A percentile compares a stretch with the other conserved stretches of the same genome.
These are phyloP conservation scores for Blastocystis sp. DNA, from an alignment of 352 stramenopile genomes.

Conservation along the genomic window DNA sequence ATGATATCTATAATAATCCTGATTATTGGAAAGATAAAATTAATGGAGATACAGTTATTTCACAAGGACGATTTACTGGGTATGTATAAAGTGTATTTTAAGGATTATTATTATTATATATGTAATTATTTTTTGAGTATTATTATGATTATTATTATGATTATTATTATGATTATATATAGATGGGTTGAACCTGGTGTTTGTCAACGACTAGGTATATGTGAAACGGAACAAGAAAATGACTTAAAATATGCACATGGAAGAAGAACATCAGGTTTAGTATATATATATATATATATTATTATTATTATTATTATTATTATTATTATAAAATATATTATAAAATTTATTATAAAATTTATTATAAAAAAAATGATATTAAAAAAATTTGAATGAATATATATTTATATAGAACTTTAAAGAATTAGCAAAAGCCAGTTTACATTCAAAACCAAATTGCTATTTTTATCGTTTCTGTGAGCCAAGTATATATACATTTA, in stretches of 20 bases:
- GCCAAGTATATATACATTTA: neutral
- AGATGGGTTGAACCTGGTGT: conserved; percentile 14
- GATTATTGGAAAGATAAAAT: neutral
- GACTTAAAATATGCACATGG: neutral
- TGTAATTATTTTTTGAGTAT: conserved; percentile 12
- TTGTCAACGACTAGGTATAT: neutral
- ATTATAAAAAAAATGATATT: no score
- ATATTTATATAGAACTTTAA: no score
- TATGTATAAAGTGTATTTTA: no score
- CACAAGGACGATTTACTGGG: neutral
- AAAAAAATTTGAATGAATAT: no score
- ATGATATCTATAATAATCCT: neutral
- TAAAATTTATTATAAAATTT: no score
- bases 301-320: conserved; percentile 7
- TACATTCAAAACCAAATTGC: conserved; percentile 8
- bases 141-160: neutral
- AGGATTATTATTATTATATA: conserved; percentile 12
- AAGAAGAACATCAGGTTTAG: neutral
- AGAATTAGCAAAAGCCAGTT: no score
- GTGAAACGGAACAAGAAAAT: neutral
- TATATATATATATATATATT: neutral
- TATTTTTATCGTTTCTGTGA: conserved; percentile 22
- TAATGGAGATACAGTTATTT: conserved; percentile 6
- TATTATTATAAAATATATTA: neutral
- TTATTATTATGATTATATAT: neutral